A percentile compares a stretch with the other conserved stretches of the same genome.
Evolutionary conservation across 2,329 filamentous ascomycete genomes (phyloP).

Genomic region (Pyricularia sp.): DNA sequence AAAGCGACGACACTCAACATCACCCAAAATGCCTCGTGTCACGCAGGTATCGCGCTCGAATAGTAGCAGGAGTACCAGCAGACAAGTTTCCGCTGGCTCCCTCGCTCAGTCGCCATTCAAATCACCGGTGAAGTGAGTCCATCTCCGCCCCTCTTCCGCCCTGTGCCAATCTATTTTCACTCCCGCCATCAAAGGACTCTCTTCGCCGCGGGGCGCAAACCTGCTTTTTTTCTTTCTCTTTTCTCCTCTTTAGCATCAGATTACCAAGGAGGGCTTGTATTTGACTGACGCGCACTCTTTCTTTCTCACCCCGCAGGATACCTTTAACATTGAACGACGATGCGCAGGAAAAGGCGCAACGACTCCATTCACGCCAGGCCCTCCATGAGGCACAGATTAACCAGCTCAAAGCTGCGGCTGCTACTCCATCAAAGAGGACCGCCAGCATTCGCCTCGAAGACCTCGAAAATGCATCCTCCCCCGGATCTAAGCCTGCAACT

Average conservation of each 20-base stretch:
- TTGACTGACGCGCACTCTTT: conserved; percentile 5
- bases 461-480: conserved; percentile 43
- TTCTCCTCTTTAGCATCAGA: background rate
- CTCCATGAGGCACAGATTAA: conserved; percentile 87
- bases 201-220: background rate
- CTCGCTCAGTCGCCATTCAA: conserved; percentile 43
- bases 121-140: conserved; percentile 45
- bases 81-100: conserved; percentile 34
- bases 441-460: conserved; percentile 49
- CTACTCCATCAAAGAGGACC: conserved; percentile 59
- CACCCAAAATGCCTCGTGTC: conserved; percentile 44
- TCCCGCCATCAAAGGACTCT: background rate
- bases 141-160: background rate
- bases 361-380: conserved; percentile 78
- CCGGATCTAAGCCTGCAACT: conserved; percentile 47
- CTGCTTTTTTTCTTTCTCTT: background rate
- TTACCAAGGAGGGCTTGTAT: background rate
- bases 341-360: conserved; percentile 79
- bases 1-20: conserved; percentile 7
- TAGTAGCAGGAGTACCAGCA: conserved; percentile 24
- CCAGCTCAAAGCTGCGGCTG: conserved; percentile 72
- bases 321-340: conserved; percentile 79
- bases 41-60: conserved; percentile 43
- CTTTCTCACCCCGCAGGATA: conserved; percentile 47
- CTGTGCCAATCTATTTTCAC: background rate